A percentile compares a stretch with the other conserved stretches of the same genome.
phyloP scores from a whole-genome alignment of 1,284 basidiomycete species.

The Fistulinella cinereoalba region DNA sequence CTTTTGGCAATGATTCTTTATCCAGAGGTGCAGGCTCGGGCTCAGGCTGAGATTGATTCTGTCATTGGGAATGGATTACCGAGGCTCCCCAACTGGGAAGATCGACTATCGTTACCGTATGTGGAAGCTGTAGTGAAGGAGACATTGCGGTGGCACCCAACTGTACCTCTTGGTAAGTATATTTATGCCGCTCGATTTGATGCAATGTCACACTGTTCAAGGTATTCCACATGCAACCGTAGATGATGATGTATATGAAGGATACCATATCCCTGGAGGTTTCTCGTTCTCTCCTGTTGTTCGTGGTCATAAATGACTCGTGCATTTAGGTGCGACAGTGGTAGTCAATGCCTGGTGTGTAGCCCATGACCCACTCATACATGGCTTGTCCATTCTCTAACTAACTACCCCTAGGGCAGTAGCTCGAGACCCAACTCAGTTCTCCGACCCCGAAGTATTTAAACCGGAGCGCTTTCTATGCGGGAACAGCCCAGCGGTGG shows the following conservation, averaged over 20 bases:
- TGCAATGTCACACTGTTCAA: no score
- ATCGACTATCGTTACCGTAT: conserved; percentile 42
- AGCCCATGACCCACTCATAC: no score
- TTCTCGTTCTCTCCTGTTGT: no score
- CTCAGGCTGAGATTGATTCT: conserved; percentile 44
- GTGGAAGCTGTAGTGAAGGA: conserved; percentile 51
- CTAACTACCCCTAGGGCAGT: conserved; percentile 37
- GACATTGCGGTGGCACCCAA: conserved; percentile 48
- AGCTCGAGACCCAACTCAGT: conserved; percentile 39
- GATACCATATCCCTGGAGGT: not conserved
- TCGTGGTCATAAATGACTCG: not conserved
- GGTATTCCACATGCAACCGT: not conserved
- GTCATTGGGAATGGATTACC: conserved; percentile 34
- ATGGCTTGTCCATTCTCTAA: not conserved
- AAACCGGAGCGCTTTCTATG: conserved; percentile 42
- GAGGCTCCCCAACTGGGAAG: conserved; percentile 39
- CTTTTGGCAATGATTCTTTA: conserved; percentile 49
- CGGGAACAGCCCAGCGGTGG: conserved; percentile 34
- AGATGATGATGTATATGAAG: not conserved
- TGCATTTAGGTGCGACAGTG: conserved; percentile 20
- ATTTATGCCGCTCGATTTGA: no score
- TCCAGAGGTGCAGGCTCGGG: conserved; percentile 42
- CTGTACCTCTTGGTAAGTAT: conserved; percentile 34
- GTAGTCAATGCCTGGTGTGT: conserved; percentile 23
- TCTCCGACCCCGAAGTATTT: conserved; percentile 43